phyloP scores from a whole-genome alignment of 495 filamentous ascomycete species.

The Aspergillus panamensis region DNA sequence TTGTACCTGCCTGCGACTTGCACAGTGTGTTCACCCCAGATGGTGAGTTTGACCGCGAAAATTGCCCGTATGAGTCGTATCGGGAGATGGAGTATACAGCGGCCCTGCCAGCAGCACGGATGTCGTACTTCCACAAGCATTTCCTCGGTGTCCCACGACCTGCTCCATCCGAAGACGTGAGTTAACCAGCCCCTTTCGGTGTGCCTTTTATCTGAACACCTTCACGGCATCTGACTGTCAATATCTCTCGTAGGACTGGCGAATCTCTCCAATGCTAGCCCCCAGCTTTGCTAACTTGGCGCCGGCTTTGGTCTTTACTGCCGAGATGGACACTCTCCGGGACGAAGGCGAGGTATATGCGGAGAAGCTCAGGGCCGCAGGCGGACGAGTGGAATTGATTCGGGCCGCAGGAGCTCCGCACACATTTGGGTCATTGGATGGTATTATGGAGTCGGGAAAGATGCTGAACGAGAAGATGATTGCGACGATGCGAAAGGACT shows the following conservation, averaged over 20 bases:
- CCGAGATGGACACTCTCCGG: slow-evolving; percentile 45
- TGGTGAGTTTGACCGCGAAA: slow-evolving; percentile 33
- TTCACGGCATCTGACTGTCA: slow-evolving; percentile 8
- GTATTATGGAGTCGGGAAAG: slow-evolving; percentile 29
- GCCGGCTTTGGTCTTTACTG: slow-evolving; percentile 42
- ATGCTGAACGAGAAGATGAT: slow-evolving; percentile 31
- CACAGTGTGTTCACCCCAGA: slow-evolving; percentile 34
- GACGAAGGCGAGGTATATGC: slow-evolving; percentile 48
- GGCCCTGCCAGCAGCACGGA: slow-evolving; percentile 33
- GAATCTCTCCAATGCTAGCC: slow-evolving; percentile 38
- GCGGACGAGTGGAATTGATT: slow-evolving; percentile 32
- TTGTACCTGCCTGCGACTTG: slow-evolving; percentile 38
- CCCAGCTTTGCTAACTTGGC: slow-evolving; percentile 36
- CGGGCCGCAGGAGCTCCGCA: slow-evolving; percentile 36
- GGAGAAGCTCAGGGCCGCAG: slow-evolving; percentile 36
- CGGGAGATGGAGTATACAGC: slow-evolving; percentile 40
- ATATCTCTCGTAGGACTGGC: slow-evolving; percentile 31
- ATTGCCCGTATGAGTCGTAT: slow-evolving; percentile 38
- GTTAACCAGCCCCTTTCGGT: neutral
- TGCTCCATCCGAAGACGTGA: slow-evolving; percentile 29
- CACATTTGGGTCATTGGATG: slow-evolving; percentile 33
- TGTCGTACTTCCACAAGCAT: slow-evolving; percentile 39
- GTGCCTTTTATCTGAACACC: neutral
- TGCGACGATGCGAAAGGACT: slow-evolving; percentile 26
- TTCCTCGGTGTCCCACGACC: slow-evolving; percentile 38